Evolutionary conservation across 2,329 filamentous ascomycete species (phyloP), one percentile per base, ranked within the genome.

Genomic region (Dactylellina cionopaga): DNA sequence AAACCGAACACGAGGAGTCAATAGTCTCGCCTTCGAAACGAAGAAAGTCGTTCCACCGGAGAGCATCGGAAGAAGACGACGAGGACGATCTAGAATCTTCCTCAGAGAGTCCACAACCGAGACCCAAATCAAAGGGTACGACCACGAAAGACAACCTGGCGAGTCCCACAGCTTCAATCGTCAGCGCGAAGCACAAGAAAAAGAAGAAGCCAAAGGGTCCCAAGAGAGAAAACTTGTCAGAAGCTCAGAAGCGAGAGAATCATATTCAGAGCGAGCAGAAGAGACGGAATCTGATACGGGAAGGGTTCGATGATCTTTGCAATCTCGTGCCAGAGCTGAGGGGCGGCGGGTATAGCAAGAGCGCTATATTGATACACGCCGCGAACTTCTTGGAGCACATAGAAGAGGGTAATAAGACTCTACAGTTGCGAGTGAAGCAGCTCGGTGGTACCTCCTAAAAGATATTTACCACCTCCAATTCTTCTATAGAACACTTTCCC

Each of bases 201-300:
- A 83, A 49, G 80, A 83, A 17, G 81, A 84, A 64, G 78, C 77
- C 13, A 80, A 83, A 29, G 80, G 84, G 62, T 80, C 84, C 37
- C 81, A 83, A 17, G 80, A 83, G 90, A 24, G 86, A 89, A 77
- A 89, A 89, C 74, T 79, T 95, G 2, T 87, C 88, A 0, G 90
- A 94, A 75, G 88, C 90, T 71, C 90, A 95, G 80, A 95, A 94
- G 80, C 85, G 91, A 46, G 89, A 89, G 77, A 96, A 96, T 76
- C 92, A 96, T 78, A 95, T 96, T 75, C 85, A 89, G 56, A 95
- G 92, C 56, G 92, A 96, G 79, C 91, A 96, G 81, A 96, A 95
- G 80, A 86, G 92, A 31, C 85, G 92, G 49, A 92, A 91, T 24
- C 83, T 92, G 47, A 94, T 94, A 77, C 90, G 92, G 78, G 86